A percentile compares a stretch with the other conserved stretches of the same genome.
Conservation (phyloP, 176 grass and related monocot species). For the Bothriochloa decipiens region DNA sequence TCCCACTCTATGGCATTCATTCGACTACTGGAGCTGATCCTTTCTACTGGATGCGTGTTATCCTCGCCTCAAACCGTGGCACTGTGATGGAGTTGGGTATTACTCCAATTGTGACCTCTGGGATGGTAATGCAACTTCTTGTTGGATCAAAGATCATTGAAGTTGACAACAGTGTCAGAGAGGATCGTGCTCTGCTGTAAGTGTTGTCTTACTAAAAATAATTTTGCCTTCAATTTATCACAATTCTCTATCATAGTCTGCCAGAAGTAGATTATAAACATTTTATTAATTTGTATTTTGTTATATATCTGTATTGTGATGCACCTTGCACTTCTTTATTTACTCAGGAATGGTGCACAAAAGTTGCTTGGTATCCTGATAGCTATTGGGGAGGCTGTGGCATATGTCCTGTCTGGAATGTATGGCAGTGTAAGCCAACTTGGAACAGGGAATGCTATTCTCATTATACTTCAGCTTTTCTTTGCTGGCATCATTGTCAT, state of each 20-base stretch:
- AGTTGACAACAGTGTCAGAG: constrained; percentile 96
- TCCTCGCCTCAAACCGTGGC: constrained; percentile 90
- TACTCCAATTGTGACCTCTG: constrained; percentile 96
- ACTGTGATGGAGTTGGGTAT: constrained; percentile 99
- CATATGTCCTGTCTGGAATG: constrained; percentile 95
- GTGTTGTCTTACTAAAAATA: constrained; percentile 20
- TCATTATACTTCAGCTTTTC: constrained; percentile 98
- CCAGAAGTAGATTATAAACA: background rate
- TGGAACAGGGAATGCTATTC: constrained; percentile 91
- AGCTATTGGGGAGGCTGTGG: constrained; percentile 87
- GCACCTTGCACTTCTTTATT: constrained; percentile 9
- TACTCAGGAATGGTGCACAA: constrained; percentile 82
- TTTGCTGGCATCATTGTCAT: constrained; percentile 98
- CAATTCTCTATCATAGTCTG: background rate
- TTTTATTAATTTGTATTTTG: background rate
- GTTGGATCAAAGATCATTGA: constrained; percentile 96
- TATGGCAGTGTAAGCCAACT: constrained; percentile 90
- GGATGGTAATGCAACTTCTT: constrained; percentile 93
- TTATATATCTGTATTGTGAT: constrained; percentile 24
- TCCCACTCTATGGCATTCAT: constrained; percentile 96
- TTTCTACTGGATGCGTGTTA: constrained; percentile 97
- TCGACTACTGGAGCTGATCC: constrained; percentile 95
- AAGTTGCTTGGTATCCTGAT: constrained; percentile 94
- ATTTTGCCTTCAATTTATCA: background rate
- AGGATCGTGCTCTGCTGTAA: constrained; percentile 92